Percentiles rank a stretch among this genome's conserved stretches.
Evolutionary conservation across 176 grass and related monocot species (phyloP).

Genomic region (Triticum turgidum): DNA sequence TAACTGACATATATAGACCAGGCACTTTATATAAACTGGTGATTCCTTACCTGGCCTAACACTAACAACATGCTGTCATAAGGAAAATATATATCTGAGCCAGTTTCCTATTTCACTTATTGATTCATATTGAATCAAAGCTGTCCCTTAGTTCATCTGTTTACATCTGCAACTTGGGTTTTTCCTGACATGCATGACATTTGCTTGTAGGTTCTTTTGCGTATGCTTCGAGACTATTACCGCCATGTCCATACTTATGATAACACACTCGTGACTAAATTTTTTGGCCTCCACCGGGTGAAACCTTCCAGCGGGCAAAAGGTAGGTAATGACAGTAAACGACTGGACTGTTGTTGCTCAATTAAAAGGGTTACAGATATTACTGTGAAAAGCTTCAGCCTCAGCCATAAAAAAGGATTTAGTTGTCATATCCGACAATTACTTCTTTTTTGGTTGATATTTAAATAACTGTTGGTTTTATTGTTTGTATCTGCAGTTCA

Average conservation of each 20-base stretch:
- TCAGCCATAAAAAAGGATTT: not conserved
- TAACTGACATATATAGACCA: too few species aligned
- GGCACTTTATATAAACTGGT: too few species aligned
- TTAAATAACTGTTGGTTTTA: not conserved
- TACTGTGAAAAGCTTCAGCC: not conserved
- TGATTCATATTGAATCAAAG: too few species aligned
- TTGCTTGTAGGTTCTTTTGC: constrained; percentile 78
- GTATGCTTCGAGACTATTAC: constrained; percentile 87
- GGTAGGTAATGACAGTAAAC: constrained; percentile 43
- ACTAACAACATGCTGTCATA: too few species aligned
- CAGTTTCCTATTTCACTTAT: too few species aligned
- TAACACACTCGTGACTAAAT: constrained; percentile 97
- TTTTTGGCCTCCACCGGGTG: constrained; percentile 96
- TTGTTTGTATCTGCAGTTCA: constrained; percentile 67
- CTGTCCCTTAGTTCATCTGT: too few species aligned
- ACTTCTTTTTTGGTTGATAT: not conserved
- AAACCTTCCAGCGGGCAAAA: constrained; percentile 95
- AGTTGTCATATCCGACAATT: not conserved
- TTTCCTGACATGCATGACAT: constrained; percentile 13
- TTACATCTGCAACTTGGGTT: not conserved
- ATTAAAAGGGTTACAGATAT: not conserved
- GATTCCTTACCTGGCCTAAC: too few species aligned
- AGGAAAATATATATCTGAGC: too few species aligned
- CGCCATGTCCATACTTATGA: constrained; percentile 85
- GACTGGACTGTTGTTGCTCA: too few species aligned